These are phyloP conservation scores for Populus trichocarpa DNA, from an alignment of 441 rosid species.

Conservation along the genomic window DNA sequence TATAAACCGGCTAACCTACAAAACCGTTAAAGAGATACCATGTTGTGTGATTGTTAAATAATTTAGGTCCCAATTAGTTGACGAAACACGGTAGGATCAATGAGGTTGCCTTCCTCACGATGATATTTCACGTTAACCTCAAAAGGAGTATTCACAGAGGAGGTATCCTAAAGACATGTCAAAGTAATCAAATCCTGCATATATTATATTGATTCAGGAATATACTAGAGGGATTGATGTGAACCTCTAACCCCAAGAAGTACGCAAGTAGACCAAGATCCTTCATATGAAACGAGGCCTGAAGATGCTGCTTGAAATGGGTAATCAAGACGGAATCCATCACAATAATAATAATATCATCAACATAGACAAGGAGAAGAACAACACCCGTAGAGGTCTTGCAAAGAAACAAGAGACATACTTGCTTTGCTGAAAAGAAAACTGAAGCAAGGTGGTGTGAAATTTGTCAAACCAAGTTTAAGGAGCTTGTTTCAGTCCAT, in stretches of 20 bases:
- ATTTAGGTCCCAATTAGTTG: conserved; percentile 5
- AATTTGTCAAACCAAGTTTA: conserved; percentile 4
- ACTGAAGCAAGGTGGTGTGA: background rate
- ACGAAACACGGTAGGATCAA: background rate
- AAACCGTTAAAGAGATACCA: background rate
- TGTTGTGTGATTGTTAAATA: conserved; percentile 6
- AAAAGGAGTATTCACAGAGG: background rate
- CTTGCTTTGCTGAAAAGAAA: background rate
- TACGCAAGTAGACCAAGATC: background rate
- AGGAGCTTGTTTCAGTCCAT: conserved; percentile 3
- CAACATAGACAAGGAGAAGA: too few species aligned
- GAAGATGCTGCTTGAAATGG: background rate
- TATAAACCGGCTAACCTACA: background rate
- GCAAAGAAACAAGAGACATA: conserved; percentile 3
- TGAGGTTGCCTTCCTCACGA: background rate
- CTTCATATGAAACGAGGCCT: background rate
- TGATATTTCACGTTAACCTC: conserved; percentile 1
- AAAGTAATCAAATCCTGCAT: background rate
- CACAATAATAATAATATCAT: background rate
- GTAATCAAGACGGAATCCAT: background rate
- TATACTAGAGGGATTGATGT: background rate
- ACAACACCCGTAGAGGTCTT: background rate
- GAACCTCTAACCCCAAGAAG: background rate
- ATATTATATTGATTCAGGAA: conserved; percentile 10
- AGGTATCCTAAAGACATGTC: background rate